These are phyloP conservation scores for Colletotrichum salicis DNA, from an alignment of 2,329 filamentous ascomycete genomes.

Conservation along the genomic window DNA sequence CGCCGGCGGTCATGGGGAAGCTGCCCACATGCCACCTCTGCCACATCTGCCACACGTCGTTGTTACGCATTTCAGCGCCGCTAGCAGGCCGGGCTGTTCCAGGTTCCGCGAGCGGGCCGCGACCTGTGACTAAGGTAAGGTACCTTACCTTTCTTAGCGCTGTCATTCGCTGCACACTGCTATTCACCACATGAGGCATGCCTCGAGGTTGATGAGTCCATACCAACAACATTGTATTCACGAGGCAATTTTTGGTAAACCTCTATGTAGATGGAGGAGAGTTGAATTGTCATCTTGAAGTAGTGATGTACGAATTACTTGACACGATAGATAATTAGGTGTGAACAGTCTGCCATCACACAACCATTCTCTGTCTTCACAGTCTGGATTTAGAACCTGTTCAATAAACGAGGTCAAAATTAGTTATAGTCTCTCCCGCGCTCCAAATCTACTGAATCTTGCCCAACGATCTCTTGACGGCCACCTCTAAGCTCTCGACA, in stretches of 20 bases:
- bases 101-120: slow-evolving; percentile 20
- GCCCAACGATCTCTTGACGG: slow-evolving; percentile 34
- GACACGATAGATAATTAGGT: neutral
- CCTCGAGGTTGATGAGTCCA: neutral
- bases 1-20: slow-evolving; percentile 6
- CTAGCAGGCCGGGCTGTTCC: slow-evolving; percentile 15
- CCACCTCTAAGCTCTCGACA: slow-evolving; percentile 60
- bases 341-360: neutral
- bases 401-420: neutral
- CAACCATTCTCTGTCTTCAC: neutral
- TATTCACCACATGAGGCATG: neutral
- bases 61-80: slow-evolving; percentile 4
- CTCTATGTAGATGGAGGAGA: neutral
- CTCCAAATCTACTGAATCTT: neutral
- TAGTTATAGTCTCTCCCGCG: neutral
- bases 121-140: neutral
- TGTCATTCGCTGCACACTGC: neutral
- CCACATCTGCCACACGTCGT: slow-evolving; percentile 19
- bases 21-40: slow-evolving; percentile 8
- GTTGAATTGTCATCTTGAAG: neutral
- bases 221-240: neutral
- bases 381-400: neutral
- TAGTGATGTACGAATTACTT: neutral
- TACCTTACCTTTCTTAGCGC: neutral
- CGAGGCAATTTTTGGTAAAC: no score